Evolutionary conservation across 768 basidiomycete species (phyloP).

Genomic region (Postia placenta): DNA sequence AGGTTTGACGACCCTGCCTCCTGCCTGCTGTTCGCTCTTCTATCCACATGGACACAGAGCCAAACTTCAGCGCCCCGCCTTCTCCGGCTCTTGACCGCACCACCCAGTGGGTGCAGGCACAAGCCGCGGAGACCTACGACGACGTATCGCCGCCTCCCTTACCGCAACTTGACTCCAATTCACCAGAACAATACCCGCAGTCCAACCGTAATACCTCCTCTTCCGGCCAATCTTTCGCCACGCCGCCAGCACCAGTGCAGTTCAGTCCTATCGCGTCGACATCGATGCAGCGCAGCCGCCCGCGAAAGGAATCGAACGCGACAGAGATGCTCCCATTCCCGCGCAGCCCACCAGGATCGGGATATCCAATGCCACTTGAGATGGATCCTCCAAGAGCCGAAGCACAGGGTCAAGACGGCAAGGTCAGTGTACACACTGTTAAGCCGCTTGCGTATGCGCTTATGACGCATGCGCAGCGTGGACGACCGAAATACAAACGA

Average conservation of each 20-base stretch:
- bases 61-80: not conserved
- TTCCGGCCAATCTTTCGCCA: constrained; percentile 14
- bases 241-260: constrained; percentile 4
- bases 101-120: constrained; percentile 18
- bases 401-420: not conserved
- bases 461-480: constrained; percentile 1
- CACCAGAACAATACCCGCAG: constrained; percentile 8
- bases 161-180: too few relatives aligned
- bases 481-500: constrained; percentile 18
- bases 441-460: not conserved
- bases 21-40: not conserved
- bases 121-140: constrained; percentile 16
- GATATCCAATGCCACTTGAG: constrained; percentile 18
- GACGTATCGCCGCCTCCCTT: constrained; percentile 8
- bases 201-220: constrained; percentile 19
- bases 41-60: not conserved
- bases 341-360: constrained; percentile 21
- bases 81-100: constrained; percentile 13
- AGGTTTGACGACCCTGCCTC: not conserved
- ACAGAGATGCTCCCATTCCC: constrained; percentile 17
- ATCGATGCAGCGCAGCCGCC: not conserved
- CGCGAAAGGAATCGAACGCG: constrained; percentile 4
- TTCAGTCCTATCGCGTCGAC: constrained; percentile 5
- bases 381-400: constrained; percentile 13
- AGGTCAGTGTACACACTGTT: not conserved